Evolutionary conservation across 148 eudicot genomes (phyloP).

Genomic region (Vaccinium macrocarpon): DNA sequence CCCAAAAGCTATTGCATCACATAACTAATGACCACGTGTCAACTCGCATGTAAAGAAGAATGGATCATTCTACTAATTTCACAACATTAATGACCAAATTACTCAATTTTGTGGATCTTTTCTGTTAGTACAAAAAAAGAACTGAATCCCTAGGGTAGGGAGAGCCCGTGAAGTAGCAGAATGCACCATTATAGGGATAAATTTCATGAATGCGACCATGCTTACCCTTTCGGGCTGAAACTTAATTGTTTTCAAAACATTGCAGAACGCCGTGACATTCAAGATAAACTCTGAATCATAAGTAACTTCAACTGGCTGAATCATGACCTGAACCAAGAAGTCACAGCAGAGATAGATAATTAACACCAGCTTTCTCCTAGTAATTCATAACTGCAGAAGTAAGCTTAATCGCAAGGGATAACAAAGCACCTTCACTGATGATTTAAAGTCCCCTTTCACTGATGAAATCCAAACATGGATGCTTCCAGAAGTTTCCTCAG

Average conservation of each 20-base stretch:
- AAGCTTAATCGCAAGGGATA: slow-evolving; percentile 1
- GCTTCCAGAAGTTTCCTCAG: slow-evolving; percentile 42
- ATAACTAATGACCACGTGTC: not conserved
- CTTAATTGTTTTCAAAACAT: slow-evolving; percentile 37
- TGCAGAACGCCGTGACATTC: slow-evolving; percentile 53
- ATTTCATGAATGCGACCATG: not conserved
- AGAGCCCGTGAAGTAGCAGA: not conserved
- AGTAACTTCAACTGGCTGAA: slow-evolving; percentile 58
- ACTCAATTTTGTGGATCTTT: not conserved
- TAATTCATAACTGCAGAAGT: not conserved
- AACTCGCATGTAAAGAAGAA: not conserved
- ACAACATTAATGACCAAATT: not conserved
- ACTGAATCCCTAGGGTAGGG: not conserved
- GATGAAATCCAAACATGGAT: slow-evolving; percentile 53
- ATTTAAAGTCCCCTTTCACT: slow-evolving; percentile 32
- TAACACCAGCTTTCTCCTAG: not conserved
- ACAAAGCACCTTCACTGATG: slow-evolving; percentile 53
- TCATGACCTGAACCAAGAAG: slow-evolving; percentile 47
- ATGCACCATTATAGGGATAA: not conserved
- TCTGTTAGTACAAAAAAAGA: not conserved
- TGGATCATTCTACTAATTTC: not conserved
- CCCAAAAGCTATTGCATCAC: too few species aligned
- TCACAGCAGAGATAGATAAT: not conserved
- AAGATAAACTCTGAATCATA: slow-evolving; percentile 49
- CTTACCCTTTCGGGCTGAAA: slow-evolving; percentile 66